phyloP scores from a whole-genome alignment of 1,284 basidiomycete species.

The Heterobasidion occidentale region DNA sequence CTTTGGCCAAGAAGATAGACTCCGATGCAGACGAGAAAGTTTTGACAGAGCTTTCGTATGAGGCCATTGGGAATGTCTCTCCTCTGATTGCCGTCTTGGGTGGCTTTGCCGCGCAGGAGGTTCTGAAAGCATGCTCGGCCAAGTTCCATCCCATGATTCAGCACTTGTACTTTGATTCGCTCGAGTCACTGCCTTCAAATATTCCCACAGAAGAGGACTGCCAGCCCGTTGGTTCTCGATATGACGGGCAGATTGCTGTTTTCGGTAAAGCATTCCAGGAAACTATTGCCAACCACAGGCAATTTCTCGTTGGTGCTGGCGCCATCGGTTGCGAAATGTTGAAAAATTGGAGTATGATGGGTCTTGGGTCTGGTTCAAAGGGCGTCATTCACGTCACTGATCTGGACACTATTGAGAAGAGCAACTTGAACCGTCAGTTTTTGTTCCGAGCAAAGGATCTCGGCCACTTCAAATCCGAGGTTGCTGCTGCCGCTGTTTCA shows the following conservation, averaged over 20 bases:
- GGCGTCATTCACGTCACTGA: conserved; percentile 95
- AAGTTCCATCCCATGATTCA: conserved; percentile 99
- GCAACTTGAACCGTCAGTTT: conserved; percentile 98
- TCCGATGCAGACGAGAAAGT: conserved; percentile 76
- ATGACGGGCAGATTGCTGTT: conserved; percentile 94
- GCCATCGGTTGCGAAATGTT: conserved; percentile 99
- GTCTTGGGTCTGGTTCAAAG: conserved; percentile 75
- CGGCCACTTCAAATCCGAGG: conserved; percentile 97
- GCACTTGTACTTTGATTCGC: conserved; percentile 94
- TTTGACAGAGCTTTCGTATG: conserved; percentile 82
- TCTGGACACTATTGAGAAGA: conserved; percentile 99
- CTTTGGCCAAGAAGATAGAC: conserved; percentile 75
- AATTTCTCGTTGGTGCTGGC: conserved; percentile 97
- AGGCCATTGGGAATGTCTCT: conserved; percentile 89
- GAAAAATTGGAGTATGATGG: conserved; percentile 99
- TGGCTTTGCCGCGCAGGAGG: conserved; percentile 97
- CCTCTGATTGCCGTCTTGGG: conserved; percentile 94
- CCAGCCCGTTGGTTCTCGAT: conserved; percentile 77
- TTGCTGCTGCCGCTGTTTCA: conserved; percentile 85
- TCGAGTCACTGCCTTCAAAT: conserved; percentile 82
- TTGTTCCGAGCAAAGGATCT: conserved; percentile 96
- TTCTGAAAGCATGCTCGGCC: conserved; percentile 93
- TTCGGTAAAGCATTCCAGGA: conserved; percentile 93
- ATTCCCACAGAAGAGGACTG: conserved; percentile 83
- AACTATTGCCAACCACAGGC: conserved; percentile 85